A percentile compares a stretch with the other conserved stretches of the same genome.
These are phyloP conservation scores for Ambrosiella beaveri DNA, from an alignment of 2,329 filamentous ascomycete genomes.

Conservation along the genomic window DNA sequence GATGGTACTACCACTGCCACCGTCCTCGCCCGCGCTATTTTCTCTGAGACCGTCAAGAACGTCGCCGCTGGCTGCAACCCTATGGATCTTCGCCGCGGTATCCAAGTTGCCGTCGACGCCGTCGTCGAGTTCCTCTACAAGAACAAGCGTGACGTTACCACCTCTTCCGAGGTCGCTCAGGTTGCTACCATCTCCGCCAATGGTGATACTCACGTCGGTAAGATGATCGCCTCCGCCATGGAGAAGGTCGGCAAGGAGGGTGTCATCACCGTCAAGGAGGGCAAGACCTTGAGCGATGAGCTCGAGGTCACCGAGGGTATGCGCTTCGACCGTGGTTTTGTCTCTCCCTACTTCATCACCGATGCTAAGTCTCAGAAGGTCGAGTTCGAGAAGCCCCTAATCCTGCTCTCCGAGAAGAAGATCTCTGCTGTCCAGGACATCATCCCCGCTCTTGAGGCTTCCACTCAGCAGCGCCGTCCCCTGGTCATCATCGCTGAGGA, in stretches of 20 bases:
- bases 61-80: constrained; percentile 98
- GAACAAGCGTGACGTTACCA: constrained; percentile 97
- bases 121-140: constrained; percentile 87
- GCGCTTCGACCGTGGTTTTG: constrained; percentile 98
- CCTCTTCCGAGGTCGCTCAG: constrained; percentile 90
- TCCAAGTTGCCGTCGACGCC: constrained; percentile 86
- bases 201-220: constrained; percentile 85
- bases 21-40: constrained; percentile 91
- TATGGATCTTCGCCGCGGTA: constrained; percentile 95
- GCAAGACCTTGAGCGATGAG: constrained; percentile 95
- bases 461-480: constrained; percentile 83
- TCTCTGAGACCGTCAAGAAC: constrained; percentile 99
- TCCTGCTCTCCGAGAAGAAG: constrained; percentile 99
- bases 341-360: constrained; percentile 99
- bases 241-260: constrained; percentile 99
- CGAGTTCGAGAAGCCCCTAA: constrained; percentile 97
- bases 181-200: constrained; percentile 97
- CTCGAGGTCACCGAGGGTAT: constrained; percentile 98
- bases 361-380: constrained; percentile 98
- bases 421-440: constrained; percentile 99
- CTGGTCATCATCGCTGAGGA: constrained; percentile 98
- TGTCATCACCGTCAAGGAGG: constrained; percentile 99
- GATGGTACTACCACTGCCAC: constrained; percentile 97
- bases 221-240: constrained; percentile 95
- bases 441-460: constrained; percentile 91